Evolutionary conservation across 148 eudicot genomes (phyloP).

Genomic region (Agrostemma githago): DNA sequence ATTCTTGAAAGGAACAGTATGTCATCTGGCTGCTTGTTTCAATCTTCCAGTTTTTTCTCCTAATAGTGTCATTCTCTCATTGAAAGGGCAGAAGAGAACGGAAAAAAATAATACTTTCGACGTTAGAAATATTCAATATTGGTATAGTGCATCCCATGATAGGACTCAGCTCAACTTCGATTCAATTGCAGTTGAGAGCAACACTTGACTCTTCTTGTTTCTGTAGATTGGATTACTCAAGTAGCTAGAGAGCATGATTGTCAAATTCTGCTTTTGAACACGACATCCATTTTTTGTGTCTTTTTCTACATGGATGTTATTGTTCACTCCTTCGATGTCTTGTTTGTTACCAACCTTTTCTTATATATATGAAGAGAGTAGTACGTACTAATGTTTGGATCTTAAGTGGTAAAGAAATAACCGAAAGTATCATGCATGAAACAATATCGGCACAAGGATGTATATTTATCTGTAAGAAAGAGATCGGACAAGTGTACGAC

Average conservation of each 20-base stretch:
- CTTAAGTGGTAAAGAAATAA: not conserved
- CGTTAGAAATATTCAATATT: not conserved
- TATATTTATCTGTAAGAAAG: not conserved
- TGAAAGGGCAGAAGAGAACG: not conserved
- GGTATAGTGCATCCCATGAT: slow-evolving; percentile 1
- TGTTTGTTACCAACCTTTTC: too few relatives aligned
- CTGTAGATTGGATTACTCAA: not conserved
- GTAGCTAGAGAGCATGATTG: not conserved
- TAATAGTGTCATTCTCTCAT: not conserved
- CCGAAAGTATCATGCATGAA: not conserved
- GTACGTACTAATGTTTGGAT: not conserved
- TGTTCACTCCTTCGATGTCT: not conserved
- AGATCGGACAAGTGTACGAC: not conserved
- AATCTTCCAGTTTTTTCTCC: not conserved
- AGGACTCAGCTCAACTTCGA: slow-evolving; percentile 5
- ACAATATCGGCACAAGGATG: not conserved
- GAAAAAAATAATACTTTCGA: not conserved
- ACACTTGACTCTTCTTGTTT: not conserved
- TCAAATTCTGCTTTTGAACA: not conserved
- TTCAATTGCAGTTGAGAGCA: not conserved
- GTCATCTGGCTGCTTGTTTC: slow-evolving; percentile 9
- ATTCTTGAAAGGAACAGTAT: not conserved
- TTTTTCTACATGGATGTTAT: not conserved
- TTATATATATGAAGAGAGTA: not conserved
- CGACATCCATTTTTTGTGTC: not conserved